phyloP scores from a whole-genome alignment of 352 stramenopile genomes.

The Phytophthora agathidicida region DNA sequence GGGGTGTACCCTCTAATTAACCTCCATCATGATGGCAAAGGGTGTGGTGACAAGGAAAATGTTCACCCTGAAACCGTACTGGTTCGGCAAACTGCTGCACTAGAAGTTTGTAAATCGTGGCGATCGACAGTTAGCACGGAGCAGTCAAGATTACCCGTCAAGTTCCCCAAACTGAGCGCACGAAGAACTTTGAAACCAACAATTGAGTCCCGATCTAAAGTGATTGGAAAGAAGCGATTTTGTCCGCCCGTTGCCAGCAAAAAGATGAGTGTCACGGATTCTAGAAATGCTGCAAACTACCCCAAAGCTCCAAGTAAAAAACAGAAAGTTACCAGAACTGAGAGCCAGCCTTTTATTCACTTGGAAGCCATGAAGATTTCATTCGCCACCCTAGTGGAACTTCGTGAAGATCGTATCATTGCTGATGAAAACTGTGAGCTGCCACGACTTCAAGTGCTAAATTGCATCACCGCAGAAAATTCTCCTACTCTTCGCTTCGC shows the following conservation, averaged over 20 bases:
- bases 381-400: conserved; percentile 13
- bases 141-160: not conserved
- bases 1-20: not conserved
- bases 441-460: conserved; percentile 29
- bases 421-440: not conserved
- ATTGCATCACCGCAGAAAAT: conserved; percentile 39
- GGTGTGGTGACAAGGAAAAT: conserved; percentile 36
- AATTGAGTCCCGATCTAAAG: conserved; percentile 16
- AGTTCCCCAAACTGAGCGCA: not conserved
- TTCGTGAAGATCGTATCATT: conserved; percentile 9
- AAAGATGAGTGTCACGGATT: conserved; percentile 3
- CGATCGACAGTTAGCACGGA: conserved; percentile 5
- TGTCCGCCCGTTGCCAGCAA: conserved; percentile 51
- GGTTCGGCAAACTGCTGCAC: conserved; percentile 12
- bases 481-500: conserved; percentile 36
- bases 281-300: not conserved
- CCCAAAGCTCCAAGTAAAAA: conserved; percentile 19
- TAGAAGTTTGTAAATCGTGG: conserved; percentile 26
- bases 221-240: conserved; percentile 37
- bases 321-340: conserved; percentile 11
- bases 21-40: not conserved
- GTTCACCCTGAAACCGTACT: conserved; percentile 24
- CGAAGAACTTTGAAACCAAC: conserved; percentile 13
- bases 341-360: conserved; percentile 27
- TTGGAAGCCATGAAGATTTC: conserved; percentile 61